A percentile compares a stretch with the other conserved stretches of the same genome.
phyloP scores from a whole-genome alignment of 2,329 filamentous ascomycete genomes.

The Colletotrichum coccodes region DNA sequence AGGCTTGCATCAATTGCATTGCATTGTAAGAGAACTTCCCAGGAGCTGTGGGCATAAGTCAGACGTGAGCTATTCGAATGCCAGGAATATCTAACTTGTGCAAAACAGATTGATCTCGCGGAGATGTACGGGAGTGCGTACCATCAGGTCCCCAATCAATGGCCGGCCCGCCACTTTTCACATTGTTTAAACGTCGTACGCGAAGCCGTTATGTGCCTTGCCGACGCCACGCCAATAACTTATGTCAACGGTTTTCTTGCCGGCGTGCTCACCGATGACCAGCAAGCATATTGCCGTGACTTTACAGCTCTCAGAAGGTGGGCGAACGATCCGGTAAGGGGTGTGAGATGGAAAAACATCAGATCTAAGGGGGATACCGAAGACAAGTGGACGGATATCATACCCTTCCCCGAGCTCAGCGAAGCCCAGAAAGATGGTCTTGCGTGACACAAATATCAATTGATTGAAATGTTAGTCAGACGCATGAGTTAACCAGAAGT shows the following conservation, averaged over 20 bases:
- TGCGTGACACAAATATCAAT: too few species aligned
- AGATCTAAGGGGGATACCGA: slow-evolving; percentile 1
- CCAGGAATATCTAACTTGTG: too few species aligned
- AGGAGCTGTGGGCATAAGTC: too few species aligned
- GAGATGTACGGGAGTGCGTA: too few species aligned
- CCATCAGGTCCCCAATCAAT: too few species aligned
- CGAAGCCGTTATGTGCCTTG: slow-evolving; percentile 20
- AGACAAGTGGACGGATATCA: slow-evolving; percentile 18
- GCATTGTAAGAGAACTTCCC: too few species aligned
- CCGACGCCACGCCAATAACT: slow-evolving; percentile 18
- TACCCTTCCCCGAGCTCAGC: slow-evolving; percentile 11
- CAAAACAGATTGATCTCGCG: too few species aligned
- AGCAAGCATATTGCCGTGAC: slow-evolving; percentile 19
- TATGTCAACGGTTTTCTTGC: slow-evolving; percentile 15
- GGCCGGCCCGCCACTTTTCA: slow-evolving; percentile 11
- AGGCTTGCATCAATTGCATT: too few species aligned
- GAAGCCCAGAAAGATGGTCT: slow-evolving; percentile 8
- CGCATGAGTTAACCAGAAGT: too few species aligned
- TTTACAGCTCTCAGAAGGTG: slow-evolving; percentile 11
- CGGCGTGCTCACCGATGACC: slow-evolving; percentile 15
- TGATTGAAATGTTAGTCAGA: too few species aligned
- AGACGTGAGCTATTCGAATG: too few species aligned
- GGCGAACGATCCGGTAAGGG: slow-evolving; percentile 19
- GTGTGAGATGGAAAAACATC: slow-evolving; percentile 9
- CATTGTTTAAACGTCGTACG: slow-evolving; percentile 14